Conservation (phyloP, 139 green algal species). For the Limnomonas spitsbergensis region DNA sequence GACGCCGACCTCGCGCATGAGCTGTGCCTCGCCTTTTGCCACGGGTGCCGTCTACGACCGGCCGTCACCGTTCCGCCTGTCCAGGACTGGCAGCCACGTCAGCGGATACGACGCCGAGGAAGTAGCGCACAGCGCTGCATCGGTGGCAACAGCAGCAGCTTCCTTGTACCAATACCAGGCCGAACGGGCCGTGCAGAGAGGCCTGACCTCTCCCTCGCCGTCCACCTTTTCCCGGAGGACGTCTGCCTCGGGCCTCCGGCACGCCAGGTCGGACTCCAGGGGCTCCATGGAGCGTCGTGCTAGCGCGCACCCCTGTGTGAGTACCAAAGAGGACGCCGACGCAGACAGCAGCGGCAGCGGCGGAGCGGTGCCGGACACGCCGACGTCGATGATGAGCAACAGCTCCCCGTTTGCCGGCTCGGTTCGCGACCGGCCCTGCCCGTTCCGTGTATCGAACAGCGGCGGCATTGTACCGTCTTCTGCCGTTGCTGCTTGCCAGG, state of each 20-base stretch:
- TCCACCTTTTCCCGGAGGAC: background rate
- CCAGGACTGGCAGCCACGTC: background rate
- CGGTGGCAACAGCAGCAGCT: background rate
- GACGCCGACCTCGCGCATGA: slow-evolving; percentile 21
- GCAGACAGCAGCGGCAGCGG: background rate
- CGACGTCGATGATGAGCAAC: background rate
- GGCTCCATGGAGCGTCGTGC: background rate
- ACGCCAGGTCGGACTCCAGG: background rate
- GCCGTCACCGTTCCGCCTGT: slow-evolving; percentile 1
- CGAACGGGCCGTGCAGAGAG: too few species aligned
- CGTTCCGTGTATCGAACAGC: background rate
- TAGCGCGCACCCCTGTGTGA: background rate
- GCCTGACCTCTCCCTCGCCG: background rate
- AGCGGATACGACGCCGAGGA: background rate
- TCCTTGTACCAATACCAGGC: background rate
- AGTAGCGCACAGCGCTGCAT: background rate
- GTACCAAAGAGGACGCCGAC: background rate
- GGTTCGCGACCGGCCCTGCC: background rate
- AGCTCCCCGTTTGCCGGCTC: background rate
- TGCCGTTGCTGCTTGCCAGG: too few species aligned
- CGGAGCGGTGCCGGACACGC: background rate
- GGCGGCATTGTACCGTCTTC: background rate
- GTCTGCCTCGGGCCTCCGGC: background rate
- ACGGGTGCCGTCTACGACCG: slow-evolving; percentile 9
- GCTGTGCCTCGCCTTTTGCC: slow-evolving; percentile 9